Evolutionary conservation across 768 basidiomycete genomes (phyloP).

Genomic region (Podaxis rugospora): DNA sequence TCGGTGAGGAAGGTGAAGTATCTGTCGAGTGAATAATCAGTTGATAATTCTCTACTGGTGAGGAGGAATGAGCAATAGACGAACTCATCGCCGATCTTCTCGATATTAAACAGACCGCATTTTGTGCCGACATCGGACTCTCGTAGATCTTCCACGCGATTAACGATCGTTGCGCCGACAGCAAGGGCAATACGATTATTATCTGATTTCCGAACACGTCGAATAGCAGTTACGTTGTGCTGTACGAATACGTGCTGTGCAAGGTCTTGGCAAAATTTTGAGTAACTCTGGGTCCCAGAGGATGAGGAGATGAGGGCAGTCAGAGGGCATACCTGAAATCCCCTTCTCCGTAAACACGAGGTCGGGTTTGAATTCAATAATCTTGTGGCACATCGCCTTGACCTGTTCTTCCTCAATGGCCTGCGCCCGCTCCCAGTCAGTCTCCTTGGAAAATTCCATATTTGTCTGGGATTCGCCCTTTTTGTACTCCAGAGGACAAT

Average conservation of each 20-base stretch:
- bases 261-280: constrained; percentile 50
- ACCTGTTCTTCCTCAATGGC: constrained; percentile 98
- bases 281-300: not conserved
- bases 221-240: constrained; percentile 86
- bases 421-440: constrained; percentile 89
- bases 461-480: constrained; percentile 99
- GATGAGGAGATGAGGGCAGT: not conserved
- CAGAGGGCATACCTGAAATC: constrained; percentile 68
- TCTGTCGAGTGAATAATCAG: constrained; percentile 31
- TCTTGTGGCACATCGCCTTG: constrained; percentile 75
- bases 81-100: constrained; percentile 95
- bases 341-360: constrained; percentile 97
- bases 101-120: constrained; percentile 95
- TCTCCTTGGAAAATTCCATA: constrained; percentile 94
- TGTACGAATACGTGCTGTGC: constrained; percentile 90
- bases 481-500: constrained; percentile 98
- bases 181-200: constrained; percentile 98
- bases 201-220: constrained; percentile 97
- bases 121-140: constrained; percentile 89
- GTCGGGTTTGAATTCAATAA: constrained; percentile 94
- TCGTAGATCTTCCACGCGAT: constrained; percentile 90
- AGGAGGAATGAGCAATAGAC: constrained; percentile 23
- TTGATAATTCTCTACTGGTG: not conserved
- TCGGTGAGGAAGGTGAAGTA: constrained; percentile 98
- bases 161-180: constrained; percentile 94